phyloP scores from a whole-genome alignment of 2,329 filamentous ascomycete genomes.

The Xylariomycetidae sp. region DNA sequence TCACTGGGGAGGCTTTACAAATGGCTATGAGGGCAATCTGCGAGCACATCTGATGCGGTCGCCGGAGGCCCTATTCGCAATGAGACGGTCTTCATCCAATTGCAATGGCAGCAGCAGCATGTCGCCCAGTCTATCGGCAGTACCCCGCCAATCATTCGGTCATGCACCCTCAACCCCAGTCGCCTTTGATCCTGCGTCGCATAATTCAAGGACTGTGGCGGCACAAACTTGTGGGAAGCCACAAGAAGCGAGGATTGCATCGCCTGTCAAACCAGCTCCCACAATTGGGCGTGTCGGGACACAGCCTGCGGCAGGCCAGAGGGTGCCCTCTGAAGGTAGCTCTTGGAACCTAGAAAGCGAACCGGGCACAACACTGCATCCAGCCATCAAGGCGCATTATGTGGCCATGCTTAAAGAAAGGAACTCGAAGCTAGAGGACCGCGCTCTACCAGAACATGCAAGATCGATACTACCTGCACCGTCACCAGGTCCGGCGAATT shows the following conservation, averaged over 20 bases:
- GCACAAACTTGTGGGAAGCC: too few species aligned
- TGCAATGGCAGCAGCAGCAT: conserved; percentile 11
- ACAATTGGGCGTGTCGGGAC: neutral
- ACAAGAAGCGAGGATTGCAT: conserved; percentile 4
- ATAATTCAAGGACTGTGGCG: too few species aligned
- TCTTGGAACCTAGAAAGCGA: conserved; percentile 10
- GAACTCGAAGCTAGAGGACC: conserved; percentile 10
- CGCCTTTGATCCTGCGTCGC: too few species aligned
- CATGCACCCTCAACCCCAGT: conserved; percentile 5
- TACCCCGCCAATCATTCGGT: conserved; percentile 10
- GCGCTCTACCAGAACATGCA: conserved; percentile 1
- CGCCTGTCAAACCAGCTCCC: conserved; percentile 1
- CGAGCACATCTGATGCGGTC: conserved; percentile 39
- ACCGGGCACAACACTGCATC: conserved; percentile 19
- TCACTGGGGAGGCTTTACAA: conserved; percentile 51
- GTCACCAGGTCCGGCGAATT: conserved; percentile 1
- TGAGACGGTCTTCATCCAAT: conserved; percentile 16
- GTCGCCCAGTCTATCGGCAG: conserved; percentile 7
- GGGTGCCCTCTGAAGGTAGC: too few species aligned
- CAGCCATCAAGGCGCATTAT: conserved; percentile 26
- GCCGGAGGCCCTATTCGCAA: conserved; percentile 30
- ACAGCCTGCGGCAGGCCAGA: conserved; percentile 7
- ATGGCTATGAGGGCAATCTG: conserved; percentile 52
- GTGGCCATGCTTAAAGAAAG: conserved; percentile 23
- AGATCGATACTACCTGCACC: neutral